Percentiles rank a stretch among this genome's conserved stretches.
These are phyloP conservation scores for Hortaea werneckii DNA, from an alignment of 2,329 filamentous ascomycete genomes.

Conservation along the genomic window DNA sequence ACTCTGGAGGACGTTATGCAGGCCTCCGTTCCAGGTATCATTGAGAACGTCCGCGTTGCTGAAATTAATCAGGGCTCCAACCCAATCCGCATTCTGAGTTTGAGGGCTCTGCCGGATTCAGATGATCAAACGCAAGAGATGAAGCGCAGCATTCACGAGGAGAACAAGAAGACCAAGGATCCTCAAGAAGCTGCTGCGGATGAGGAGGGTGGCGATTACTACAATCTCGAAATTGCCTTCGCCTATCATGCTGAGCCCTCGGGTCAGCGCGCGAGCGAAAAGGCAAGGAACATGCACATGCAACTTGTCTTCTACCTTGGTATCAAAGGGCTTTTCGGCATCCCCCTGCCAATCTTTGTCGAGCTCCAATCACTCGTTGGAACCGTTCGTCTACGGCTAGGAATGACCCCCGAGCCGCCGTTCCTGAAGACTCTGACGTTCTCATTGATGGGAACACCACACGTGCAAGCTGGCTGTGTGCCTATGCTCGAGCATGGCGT, in stretches of 20 bases:
- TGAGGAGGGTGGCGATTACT: slow-evolving; percentile 83
- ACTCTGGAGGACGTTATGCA: slow-evolving; percentile 95
- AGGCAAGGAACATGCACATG: slow-evolving; percentile 95
- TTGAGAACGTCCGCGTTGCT: slow-evolving; percentile 89
- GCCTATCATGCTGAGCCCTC: slow-evolving; percentile 82
- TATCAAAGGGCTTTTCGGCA: slow-evolving; percentile 76
- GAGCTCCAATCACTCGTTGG: slow-evolving; percentile 90
- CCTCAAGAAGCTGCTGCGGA: slow-evolving; percentile 78
- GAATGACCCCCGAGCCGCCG: slow-evolving; percentile 81
- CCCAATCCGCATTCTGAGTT: slow-evolving; percentile 75
- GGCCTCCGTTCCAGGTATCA: slow-evolving; percentile 78
- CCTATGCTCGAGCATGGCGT: slow-evolving; percentile 87
- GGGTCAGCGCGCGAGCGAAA: slow-evolving; percentile 55
- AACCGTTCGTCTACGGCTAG: slow-evolving; percentile 70
- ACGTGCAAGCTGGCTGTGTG: slow-evolving; percentile 78
- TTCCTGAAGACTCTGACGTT: slow-evolving; percentile 88
- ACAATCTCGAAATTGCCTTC: slow-evolving; percentile 83
- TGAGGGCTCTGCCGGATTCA: slow-evolving; percentile 70
- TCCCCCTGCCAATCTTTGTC: slow-evolving; percentile 78
- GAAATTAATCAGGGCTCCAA: slow-evolving; percentile 93
- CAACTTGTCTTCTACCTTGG: slow-evolving; percentile 90
- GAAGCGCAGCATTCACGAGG: slow-evolving; percentile 67
- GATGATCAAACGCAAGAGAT: slow-evolving; percentile 65
- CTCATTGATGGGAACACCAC: slow-evolving; percentile 86
- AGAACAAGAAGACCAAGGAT: slow-evolving; percentile 73